These are phyloP conservation scores for Hypoxylon crocopeplum DNA, from an alignment of 495 filamentous ascomycete genomes.

Conservation along the genomic window DNA sequence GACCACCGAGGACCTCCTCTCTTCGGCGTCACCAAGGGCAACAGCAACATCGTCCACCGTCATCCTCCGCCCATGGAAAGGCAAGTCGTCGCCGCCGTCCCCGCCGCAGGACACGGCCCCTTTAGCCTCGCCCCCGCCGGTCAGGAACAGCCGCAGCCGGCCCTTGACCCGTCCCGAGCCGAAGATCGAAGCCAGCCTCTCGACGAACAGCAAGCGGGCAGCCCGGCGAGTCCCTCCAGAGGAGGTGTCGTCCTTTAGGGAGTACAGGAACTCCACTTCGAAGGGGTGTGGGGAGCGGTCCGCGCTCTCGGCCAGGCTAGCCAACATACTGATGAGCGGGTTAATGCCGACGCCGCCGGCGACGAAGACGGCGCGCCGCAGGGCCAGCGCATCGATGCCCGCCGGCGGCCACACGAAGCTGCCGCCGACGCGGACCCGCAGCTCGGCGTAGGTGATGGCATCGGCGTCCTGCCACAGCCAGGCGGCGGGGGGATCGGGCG, in stretches of 20 bases:
- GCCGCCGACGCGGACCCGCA: slow-evolving; percentile 77
- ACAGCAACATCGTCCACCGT: slow-evolving; percentile 55
- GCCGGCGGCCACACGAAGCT: slow-evolving; percentile 78
- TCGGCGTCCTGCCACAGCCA: slow-evolving; percentile 71
- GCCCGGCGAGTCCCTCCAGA: slow-evolving; percentile 8
- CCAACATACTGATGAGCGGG: slow-evolving; percentile 60
- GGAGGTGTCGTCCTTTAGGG: slow-evolving; percentile 43
- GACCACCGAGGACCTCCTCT: slow-evolving; percentile 61
- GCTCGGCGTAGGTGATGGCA: slow-evolving; percentile 61
- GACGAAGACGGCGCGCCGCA: slow-evolving; percentile 71
- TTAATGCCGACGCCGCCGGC: slow-evolving; percentile 90
- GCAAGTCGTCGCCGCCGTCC: slow-evolving; percentile 37
- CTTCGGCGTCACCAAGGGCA: slow-evolving; percentile 52
- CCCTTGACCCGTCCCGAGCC: slow-evolving; percentile 36
- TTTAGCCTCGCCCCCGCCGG: slow-evolving; percentile 17
- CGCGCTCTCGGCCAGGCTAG: slow-evolving; percentile 38
- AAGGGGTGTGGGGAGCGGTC: not conserved
- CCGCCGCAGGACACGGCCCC: slow-evolving; percentile 30
- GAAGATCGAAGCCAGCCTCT: slow-evolving; percentile 48
- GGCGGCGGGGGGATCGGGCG: slow-evolving; percentile 68
- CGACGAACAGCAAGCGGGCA: slow-evolving; percentile 51
- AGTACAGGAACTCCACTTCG: slow-evolving; percentile 50
- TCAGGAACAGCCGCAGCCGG: slow-evolving; percentile 45
- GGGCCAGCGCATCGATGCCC: slow-evolving; percentile 41
- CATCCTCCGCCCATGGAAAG: slow-evolving; percentile 57